Evolutionary conservation across 1,284 basidiomycete species (phyloP), one percentile per base, ranked within the genome.

Genomic region (Sporisorium exsertum): DNA sequence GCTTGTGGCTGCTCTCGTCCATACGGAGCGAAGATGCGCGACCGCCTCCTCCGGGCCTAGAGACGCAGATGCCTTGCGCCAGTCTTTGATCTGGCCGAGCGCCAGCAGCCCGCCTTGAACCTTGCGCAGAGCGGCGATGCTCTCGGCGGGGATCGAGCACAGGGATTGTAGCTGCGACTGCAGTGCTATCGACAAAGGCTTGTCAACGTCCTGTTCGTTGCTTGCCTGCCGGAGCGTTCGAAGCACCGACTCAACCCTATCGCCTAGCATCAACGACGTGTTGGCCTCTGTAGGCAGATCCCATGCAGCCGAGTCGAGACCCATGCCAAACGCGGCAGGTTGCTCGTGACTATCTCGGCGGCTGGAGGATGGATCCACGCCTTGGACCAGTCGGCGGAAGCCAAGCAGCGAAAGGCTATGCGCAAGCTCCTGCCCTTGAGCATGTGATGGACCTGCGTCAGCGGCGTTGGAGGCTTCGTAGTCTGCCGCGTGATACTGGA

Each of bases 231-330:
- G 71, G 12, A 81, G 53, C 2, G 64, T 90, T 32, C 92, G 90
- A 26, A 99, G 88, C 13, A 93, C 91, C 26, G 89, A 87, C 86
- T 95, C 97, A 3, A 97, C 86, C 1, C 91, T 87, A 16, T 89
- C 87, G 51, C 60, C 60, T 52, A 26, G 27, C 16, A 26, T 61
- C 22, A 37, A 45, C 3, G 86, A 5, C 5, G 60, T 10, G 16
- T 20, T 35, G 1, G 32, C 12, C 22, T 7, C 20, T 32, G 37
- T n/a, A 2, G 81, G 79, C 8, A 82, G 87, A 84, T 98, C 94
- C 95, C 96, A 98, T 1, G 91, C 91, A 62, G 92, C 91, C 1
- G 94, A 94, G 42, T 94, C 89, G 95, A 95, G 97, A 7, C 92
- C 94, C 0, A 95, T 87, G 47, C 91, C 89, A 84, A 94, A 94